Evolutionary conservation across 2,329 filamentous ascomycete species (phyloP).

Genomic region (Sclerotinia spermophila): DNA sequence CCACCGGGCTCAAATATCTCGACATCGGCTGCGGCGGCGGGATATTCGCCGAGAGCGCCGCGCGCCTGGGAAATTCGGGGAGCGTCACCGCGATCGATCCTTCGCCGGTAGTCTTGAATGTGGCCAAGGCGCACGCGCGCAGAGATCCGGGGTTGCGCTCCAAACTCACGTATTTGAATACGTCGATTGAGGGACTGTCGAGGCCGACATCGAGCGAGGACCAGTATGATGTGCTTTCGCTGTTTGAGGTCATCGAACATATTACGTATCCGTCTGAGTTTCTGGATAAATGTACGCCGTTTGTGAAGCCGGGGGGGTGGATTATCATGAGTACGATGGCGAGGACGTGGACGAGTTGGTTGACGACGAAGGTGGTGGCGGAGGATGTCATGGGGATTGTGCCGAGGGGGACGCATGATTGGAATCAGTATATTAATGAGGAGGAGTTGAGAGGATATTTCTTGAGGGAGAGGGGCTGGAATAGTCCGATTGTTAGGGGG

Average conservation of each 20-base stretch:
- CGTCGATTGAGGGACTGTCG: constrained; percentile 68
- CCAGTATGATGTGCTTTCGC: constrained; percentile 73
- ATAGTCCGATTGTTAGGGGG: constrained; percentile 62
- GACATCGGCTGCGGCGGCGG: constrained; percentile 95
- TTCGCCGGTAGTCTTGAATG: constrained; percentile 65
- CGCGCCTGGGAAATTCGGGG: constrained; percentile 59
- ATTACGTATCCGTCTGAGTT: constrained; percentile 74
- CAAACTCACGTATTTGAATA: constrained; percentile 70
- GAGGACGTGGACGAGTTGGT: constrained; percentile 80
- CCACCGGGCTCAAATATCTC: constrained; percentile 62
- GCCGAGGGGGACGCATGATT: constrained; percentile 90
- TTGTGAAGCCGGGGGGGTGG: constrained; percentile 90
- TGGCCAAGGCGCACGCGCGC: constrained; percentile 72
- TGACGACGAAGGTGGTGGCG: constrained; percentile 88
- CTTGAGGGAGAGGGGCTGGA: constrained; percentile 54
- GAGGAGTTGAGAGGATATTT: constrained; percentile 65
- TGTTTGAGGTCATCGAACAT: constrained; percentile 96
- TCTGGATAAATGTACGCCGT: constrained; percentile 64
- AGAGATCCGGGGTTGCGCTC: constrained; percentile 64
- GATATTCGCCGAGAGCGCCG: constrained; percentile 89
- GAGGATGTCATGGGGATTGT: constrained; percentile 87
- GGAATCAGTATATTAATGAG: constrained; percentile 92
- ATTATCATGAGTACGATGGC: constrained; percentile 89
- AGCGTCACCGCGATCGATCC: constrained; percentile 76
- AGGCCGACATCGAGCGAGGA: constrained; percentile 40